phyloP scores from a whole-genome alignment of 345 rosid species.

The Physaria fendleri region DNA sequence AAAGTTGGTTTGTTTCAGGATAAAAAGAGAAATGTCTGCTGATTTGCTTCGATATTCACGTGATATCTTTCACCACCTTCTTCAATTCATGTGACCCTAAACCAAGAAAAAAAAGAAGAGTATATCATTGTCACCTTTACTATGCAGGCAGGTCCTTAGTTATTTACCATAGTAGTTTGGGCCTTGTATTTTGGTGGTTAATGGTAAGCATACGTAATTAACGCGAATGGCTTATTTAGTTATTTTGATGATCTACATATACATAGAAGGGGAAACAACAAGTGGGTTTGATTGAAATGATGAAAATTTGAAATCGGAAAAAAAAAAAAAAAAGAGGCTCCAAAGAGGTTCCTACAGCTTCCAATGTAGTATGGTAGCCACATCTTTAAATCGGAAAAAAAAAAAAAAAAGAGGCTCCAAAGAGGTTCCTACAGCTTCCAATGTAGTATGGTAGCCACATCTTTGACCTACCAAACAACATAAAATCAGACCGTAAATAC shows the following conservation, averaged over 20 bases:
- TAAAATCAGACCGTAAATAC: conserved; percentile 37
- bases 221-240: conserved; percentile 19
- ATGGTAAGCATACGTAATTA: background rate
- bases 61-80: conserved; percentile 14
- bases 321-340: too few species aligned
- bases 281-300: conserved; percentile 9
- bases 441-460: conserved; percentile 98
- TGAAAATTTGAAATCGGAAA: conserved; percentile 15
- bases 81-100: too few species aligned
- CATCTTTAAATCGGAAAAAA: too few species aligned
- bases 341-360: conserved; percentile 60
- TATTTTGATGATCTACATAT: conserved; percentile 25
- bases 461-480: conserved; percentile 75
- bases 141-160: too few species aligned
- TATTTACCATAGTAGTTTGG: too few species aligned
- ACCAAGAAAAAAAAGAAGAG: too few species aligned
- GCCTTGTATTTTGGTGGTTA: background rate
- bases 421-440: conserved; percentile 78
- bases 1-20: conserved; percentile 4
- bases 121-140: too few species aligned
- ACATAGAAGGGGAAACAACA: too few species aligned
- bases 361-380: conserved; percentile 98
- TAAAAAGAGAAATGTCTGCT: background rate
- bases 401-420: too few species aligned
- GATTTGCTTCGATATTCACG: conserved; percentile 4